phyloP scores from a whole-genome alignment of 2,329 filamentous ascomycete genomes.

The Fusarium vanettenii region DNA sequence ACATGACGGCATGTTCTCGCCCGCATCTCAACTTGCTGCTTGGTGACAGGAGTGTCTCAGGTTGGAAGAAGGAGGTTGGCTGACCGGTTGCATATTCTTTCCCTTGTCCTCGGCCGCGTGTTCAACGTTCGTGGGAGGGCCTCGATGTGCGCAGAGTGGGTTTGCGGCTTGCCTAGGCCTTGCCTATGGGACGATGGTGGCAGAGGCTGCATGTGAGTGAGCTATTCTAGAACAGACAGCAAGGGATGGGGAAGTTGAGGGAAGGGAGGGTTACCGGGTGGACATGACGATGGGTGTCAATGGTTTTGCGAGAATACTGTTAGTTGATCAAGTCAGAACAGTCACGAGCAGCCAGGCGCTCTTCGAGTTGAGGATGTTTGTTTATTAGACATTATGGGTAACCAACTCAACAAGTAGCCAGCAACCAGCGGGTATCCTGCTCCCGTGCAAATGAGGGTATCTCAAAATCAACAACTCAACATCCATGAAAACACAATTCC shows the following conservation, averaged over 20 bases:
- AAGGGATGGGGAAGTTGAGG: not conserved
- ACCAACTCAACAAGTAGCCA: not conserved
- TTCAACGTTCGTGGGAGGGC: not conserved
- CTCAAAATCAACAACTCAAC: slow-evolving; percentile 5
- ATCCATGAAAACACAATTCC: not conserved
- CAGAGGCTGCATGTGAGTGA: not conserved
- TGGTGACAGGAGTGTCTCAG: not conserved
- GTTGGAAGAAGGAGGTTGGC: not conserved
- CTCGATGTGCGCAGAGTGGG: not conserved
- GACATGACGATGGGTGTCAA: not conserved
- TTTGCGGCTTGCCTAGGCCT: not conserved
- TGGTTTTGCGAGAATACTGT: not conserved
- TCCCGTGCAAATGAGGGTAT: slow-evolving; percentile 41
- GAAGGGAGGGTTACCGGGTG: not conserved
- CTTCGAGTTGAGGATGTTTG: not conserved
- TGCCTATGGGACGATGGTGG: not conserved
- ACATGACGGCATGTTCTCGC: not conserved
- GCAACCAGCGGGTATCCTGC: slow-evolving; percentile 23
- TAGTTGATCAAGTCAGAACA: not conserved
- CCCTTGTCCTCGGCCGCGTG: not conserved
- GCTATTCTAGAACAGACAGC: not conserved
- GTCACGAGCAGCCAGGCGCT: not conserved
- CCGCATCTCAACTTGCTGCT: not conserved
- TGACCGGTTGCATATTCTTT: not conserved
- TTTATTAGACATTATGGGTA: slow-evolving; percentile 31